These are phyloP conservation scores for Baudoinia panamericana DNA, from an alignment of 495 filamentous ascomycete genomes.

Conservation along the genomic window DNA sequence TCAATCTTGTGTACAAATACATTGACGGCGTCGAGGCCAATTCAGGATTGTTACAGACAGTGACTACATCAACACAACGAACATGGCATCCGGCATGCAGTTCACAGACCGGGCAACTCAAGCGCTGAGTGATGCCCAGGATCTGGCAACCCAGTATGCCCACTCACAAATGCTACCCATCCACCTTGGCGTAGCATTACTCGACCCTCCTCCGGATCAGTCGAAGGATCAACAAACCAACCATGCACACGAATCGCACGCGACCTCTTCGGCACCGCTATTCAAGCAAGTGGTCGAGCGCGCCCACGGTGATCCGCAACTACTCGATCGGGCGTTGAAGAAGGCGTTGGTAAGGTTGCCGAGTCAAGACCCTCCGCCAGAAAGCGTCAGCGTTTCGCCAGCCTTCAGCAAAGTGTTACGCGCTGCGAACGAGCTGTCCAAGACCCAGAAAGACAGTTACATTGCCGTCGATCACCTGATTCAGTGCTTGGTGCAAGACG, in stretches of 20 bases:
- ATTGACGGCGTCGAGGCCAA: too few species aligned
- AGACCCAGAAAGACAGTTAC: conserved; percentile 89
- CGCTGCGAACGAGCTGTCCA: conserved; percentile 76
- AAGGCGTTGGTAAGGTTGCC: conserved; percentile 81
- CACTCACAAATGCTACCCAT: conserved; percentile 81
- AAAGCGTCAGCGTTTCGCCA: conserved; percentile 66
- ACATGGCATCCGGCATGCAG: conserved; percentile 46
- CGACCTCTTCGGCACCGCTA: conserved; percentile 47
- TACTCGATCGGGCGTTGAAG: conserved; percentile 77
- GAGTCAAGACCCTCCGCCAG: conserved; percentile 87
- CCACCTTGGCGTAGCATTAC: conserved; percentile 75
- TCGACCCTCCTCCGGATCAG: conserved; percentile 68
- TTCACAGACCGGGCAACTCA: conserved; percentile 87
- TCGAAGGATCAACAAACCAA: conserved; percentile 58
- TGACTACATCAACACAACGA: conserved; percentile 4
- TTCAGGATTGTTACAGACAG: too few species aligned
- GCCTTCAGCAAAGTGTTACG: conserved; percentile 68
- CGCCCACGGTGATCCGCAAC: conserved; percentile 81
- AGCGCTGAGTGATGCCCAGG: conserved; percentile 72
- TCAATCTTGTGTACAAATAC: too few species aligned
- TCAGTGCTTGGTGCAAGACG: conserved; percentile 64
- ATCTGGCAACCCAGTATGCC: conserved; percentile 69
- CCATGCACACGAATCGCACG: conserved; percentile 44
- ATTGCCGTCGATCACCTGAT: conserved; percentile 93
- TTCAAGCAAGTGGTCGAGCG: conserved; percentile 90